phyloP scores from a whole-genome alignment of 805 yeast genomes.

The Limtongia smithiae region DNA sequence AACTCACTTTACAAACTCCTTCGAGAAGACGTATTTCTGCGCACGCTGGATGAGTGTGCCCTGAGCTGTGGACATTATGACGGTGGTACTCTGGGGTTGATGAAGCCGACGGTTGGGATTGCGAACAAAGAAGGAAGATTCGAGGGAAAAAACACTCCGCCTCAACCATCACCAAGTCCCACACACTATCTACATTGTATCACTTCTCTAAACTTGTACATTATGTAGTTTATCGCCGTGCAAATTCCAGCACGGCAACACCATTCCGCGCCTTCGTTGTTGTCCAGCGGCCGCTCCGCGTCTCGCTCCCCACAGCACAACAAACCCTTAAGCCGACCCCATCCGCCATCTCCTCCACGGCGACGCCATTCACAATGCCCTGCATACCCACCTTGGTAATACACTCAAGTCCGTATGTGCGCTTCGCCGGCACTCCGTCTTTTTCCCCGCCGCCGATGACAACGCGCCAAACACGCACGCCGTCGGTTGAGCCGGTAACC shows the following conservation, averaged over 20 bases:
- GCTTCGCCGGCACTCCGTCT: conserved; percentile 7
- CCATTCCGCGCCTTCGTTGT: conserved; percentile 10
- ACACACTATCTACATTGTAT: too few species aligned
- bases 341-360: conserved; percentile 18
- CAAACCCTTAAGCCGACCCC: conserved; percentile 10
- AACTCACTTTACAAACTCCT: conserved; percentile 39
- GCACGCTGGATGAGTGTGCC: conserved; percentile 34
- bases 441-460: conserved; percentile 11
- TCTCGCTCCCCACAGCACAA: conserved; percentile 22
- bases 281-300: conserved; percentile 23
- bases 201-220: too few species aligned
- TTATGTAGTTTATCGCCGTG: too few species aligned
- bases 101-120: too few species aligned
- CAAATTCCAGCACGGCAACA: conserved; percentile 14
- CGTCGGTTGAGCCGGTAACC: conserved; percentile 85
- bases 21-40: conserved; percentile 40
- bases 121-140: background rate
- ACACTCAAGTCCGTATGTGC: conserved; percentile 11
- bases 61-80: conserved; percentile 7
- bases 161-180: too few species aligned
- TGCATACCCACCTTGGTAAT: conserved; percentile 12
- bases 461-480: conserved; percentile 68
- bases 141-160: background rate
- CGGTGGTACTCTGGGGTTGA: too few species aligned
- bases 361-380: conserved; percentile 22